Percentiles rank a stretch among this genome's conserved stretches.
These are phyloP conservation scores for Colletotrichum chrysophilum DNA, from an alignment of 2,329 filamentous ascomycete species.

Conservation along the genomic window DNA sequence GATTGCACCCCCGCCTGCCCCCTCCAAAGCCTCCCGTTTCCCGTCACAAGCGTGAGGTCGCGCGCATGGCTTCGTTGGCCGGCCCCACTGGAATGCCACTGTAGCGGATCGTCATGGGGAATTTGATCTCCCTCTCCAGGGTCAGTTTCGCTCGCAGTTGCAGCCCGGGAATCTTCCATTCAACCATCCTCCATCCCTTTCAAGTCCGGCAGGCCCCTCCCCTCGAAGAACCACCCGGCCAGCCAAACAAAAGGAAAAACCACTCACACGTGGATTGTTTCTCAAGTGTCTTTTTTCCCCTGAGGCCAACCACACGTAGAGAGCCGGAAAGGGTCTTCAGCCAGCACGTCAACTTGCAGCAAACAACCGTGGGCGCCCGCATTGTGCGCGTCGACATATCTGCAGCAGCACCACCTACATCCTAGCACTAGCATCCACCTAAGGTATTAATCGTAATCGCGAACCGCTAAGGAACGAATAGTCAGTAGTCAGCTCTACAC, in stretches of 20 bases:
- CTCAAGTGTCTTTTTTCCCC: neutral
- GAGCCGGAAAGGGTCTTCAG: neutral
- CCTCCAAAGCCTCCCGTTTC: neutral
- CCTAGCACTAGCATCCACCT: neutral
- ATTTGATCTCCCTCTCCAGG: neutral
- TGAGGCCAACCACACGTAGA: neutral
- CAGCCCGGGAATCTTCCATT: neutral
- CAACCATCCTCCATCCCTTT: neutral
- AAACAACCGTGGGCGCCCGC: neutral
- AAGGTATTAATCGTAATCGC: neutral
- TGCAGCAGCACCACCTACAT: neutral
- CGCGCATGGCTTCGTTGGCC: neutral
- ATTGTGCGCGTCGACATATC: neutral
- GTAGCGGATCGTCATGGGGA: neutral
- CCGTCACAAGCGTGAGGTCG: neutral
- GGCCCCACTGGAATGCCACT: conserved; percentile 1
- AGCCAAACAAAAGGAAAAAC: neutral
- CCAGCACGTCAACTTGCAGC: neutral
- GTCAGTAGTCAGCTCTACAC: neutral
- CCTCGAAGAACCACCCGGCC: neutral
- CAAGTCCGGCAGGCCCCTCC: neutral
- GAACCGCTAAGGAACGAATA: neutral
- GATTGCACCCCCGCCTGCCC: neutral
- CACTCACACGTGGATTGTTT: neutral
- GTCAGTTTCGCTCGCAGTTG: neutral